Conservation (phyloP, 2,329 filamentous ascomycete species). For the Fusarium hainanense region DNA sequence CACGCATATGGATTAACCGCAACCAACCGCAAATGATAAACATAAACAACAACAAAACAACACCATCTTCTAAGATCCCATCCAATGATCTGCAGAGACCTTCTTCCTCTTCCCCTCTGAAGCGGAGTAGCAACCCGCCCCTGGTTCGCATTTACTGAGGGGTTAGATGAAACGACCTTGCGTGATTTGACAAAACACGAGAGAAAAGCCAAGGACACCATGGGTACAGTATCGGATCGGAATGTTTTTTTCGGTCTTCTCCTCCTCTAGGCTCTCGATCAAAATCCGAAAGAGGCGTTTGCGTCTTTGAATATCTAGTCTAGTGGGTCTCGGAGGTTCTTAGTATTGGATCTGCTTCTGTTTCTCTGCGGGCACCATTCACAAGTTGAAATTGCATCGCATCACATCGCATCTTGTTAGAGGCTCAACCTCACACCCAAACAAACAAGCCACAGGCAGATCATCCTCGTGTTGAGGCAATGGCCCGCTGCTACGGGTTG, state of each 20-base stretch:
- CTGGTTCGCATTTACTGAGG: slow-evolving; percentile 34
- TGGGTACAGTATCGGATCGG: slow-evolving; percentile 37
- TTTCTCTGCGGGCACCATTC: slow-evolving; percentile 44
- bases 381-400: slow-evolving; percentile 41
- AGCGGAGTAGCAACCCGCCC: slow-evolving; percentile 28
- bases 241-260: slow-evolving; percentile 35
- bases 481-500: slow-evolving; percentile 28
- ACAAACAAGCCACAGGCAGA: slow-evolving; percentile 35
- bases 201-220: slow-evolving; percentile 18
- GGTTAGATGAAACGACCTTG: slow-evolving; percentile 32
- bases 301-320: slow-evolving; percentile 40
- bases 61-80: background rate
- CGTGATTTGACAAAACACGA: slow-evolving; percentile 28
- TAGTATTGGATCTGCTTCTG: slow-evolving; percentile 16
- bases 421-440: background rate
- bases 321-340: slow-evolving; percentile 32
- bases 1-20: slow-evolving; percentile 6
- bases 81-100: slow-evolving; percentile 18
- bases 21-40: slow-evolving; percentile 13
- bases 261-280: slow-evolving; percentile 34
- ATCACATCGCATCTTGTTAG: background rate
- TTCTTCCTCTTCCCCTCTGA: background rate
- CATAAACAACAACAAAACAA: slow-evolving; percentile 23
- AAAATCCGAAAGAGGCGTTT: slow-evolving; percentile 45
- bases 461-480: slow-evolving; percentile 41